Base-by-base conservation (phyloP, 1,284 basidiomycete species). In the Cutaneotrichosporon mucoides region DNA sequence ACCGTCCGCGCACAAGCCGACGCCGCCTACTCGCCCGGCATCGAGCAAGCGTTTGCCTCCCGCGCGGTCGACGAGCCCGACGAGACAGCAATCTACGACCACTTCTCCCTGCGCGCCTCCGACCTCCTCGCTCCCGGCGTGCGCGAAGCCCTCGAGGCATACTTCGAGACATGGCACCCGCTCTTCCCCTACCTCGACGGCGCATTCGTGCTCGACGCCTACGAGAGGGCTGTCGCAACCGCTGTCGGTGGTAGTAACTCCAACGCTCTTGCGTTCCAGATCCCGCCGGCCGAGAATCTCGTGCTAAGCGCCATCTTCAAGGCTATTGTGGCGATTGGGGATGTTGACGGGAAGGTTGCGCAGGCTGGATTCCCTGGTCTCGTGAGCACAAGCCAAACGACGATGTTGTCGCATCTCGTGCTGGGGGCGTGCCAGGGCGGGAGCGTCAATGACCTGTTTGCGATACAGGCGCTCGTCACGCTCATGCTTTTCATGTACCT, bases 111-210 rank as follows among this genome's bases (percentile, higher is more conserved):
- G 40, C 44, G 49, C n/a, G 59, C 55, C 5, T 10, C 38, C 42
- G 60, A 62, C 40, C 40, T 66, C n/a, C 36, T 41, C 1, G 55
- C 55, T 0, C 38, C 55, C 3, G 64, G 51, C 1, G 44, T 66
- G 8, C 56, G 63, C 2, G 34, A 36, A 9, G 36, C 59, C 10
- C 42, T 67, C n/a, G 56, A 57, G 15, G 33, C 15, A 13, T 69
- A 69, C 66, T 69, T 69, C 41, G 24, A 57, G 15, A 41, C 44
- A 2, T 69, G 68, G 68, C 68, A 69, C 42, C 68, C 68, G 6
- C 60, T 69, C 12, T 67, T 69, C 55, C 68, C 68, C 16, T 69
- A 67, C 45, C 59, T 67, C 0, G 66, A 69, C 34, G 68, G 68
- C 4, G 60, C 55, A 9, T 57, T 58, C 42, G 35, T 66, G 33